Base-by-base conservation (phyloP, 2,329 filamentous ascomycete genomes). In the Metarhizium robertsii region DNA sequence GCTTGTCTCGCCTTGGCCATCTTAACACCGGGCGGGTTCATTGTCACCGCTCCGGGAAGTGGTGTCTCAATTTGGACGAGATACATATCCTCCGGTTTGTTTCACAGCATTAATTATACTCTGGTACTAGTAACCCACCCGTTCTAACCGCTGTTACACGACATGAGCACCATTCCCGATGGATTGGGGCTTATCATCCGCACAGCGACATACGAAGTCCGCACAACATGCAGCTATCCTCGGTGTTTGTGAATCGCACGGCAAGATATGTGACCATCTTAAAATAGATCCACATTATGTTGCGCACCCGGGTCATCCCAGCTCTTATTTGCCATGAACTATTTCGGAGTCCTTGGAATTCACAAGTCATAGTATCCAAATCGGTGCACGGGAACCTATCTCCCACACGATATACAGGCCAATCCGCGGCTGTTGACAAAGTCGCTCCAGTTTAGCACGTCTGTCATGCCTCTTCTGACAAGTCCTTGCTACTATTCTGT, bases 121-220 rank as follows among this genome's bases (percentile, higher is more conserved):
- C 11, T 16, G 38, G 38, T 5, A 25, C 14, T 30, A 50, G 16
- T 50, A 18, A n/a, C 36, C 38, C 46, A 50, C 38, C 54, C 38
- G 51, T 45, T 55, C 30, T 52, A 52, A 45, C 34, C 54, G 54
- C 46, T 30, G 50, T 56, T 53, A 47, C 54, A 53, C 54, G 46
- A 38, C 54, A 45, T 43, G 30, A 25, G 30, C 30, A 36, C 18
- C 30, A 25, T 53, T 53, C 46, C 2, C 30, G 38, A 56, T 18
- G 52, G 11, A 20, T 38, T 13, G 46, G 4, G 30, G 46, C 14
- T 45, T 29, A 45, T 45, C 42, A 13, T 6, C n/a, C 18, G 18
- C 42, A 18, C 16, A 20, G 18, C 18, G 18, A 48, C 54, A 53
- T 43, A 50, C 34, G 18, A 43, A 53, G 38, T 32, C 32, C 48